Conservation (phyloP, 2,329 filamentous ascomycete species). For the Bipolaris bicolor region DNA sequence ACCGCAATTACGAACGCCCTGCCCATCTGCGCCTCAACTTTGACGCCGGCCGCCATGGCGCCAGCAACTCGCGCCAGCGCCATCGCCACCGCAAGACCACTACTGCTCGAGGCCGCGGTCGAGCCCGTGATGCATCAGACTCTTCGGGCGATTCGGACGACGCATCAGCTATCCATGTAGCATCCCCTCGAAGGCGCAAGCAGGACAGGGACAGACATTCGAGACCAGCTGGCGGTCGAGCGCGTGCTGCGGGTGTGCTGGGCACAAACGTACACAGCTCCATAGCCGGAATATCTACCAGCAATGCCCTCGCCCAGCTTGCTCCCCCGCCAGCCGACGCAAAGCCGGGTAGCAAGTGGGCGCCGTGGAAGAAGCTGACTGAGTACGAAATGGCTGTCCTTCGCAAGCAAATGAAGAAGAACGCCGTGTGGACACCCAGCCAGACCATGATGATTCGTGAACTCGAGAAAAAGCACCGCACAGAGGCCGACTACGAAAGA, state of each 20-base stretch:
- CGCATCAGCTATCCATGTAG: slow-evolving; percentile 27
- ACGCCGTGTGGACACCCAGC: slow-evolving; percentile 82
- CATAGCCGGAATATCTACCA: slow-evolving; percentile 65
- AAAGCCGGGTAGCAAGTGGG: slow-evolving; percentile 63
- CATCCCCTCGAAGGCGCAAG: slow-evolving; percentile 33
- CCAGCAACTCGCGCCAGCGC: slow-evolving; percentile 29
- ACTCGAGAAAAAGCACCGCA: slow-evolving; percentile 71
- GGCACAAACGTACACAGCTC: slow-evolving; percentile 62
- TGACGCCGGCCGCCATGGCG: slow-evolving; percentile 30
- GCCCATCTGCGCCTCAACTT: slow-evolving; percentile 41
- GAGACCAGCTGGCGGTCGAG: slow-evolving; percentile 47
- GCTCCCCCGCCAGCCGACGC: slow-evolving; percentile 66
- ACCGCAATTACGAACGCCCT: slow-evolving; percentile 31
- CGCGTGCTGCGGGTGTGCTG: slow-evolving; percentile 52
- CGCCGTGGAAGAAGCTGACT: slow-evolving; percentile 68
- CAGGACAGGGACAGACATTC: slow-evolving; percentile 44
- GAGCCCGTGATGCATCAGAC: slow-evolving; percentile 18
- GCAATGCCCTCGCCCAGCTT: slow-evolving; percentile 64
- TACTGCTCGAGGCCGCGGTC: slow-evolving; percentile 21
- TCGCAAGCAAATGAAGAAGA: slow-evolving; percentile 90
- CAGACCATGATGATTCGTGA: slow-evolving; percentile 86
- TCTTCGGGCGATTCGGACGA: slow-evolving; percentile 29
- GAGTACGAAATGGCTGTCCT: slow-evolving; percentile 74
- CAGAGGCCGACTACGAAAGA: slow-evolving; percentile 53
- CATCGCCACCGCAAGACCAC: slow-evolving; percentile 30